A percentile compares a stretch with the other conserved stretches of the same genome.
Conservation (phyloP, 345 rosid genomes). For the Mallotus nudiflorus region DNA sequence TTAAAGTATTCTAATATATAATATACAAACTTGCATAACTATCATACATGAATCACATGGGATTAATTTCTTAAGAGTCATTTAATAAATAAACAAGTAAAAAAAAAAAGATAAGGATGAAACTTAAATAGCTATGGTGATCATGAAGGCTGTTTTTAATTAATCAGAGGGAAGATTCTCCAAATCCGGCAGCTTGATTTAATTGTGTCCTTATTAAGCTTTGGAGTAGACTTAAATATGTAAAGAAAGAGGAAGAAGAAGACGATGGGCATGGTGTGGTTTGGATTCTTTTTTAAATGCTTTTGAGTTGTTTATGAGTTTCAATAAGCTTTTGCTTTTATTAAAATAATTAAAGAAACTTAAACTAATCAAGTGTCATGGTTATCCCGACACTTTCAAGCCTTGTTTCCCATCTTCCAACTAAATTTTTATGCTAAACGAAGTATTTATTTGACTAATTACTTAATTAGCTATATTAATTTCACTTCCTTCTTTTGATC, state of each 20-base stretch:
- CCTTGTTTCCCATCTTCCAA: conserved; percentile 56
- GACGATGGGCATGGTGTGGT: conserved; percentile 45
- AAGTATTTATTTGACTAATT: too few species aligned
- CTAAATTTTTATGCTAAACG: conserved; percentile 32
- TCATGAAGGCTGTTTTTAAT: not conserved
- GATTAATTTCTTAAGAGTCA: too few species aligned
- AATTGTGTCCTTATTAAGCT: conserved; percentile 19
- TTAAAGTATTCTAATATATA: too few species aligned
- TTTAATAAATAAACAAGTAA: too few species aligned
- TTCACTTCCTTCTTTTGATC: conserved; percentile 19
- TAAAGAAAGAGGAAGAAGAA: conserved; percentile 3
- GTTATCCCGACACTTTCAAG: conserved; percentile 50
- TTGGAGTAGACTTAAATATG: not conserved
- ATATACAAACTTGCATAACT: too few species aligned
- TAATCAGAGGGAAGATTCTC: conserved; percentile 26
- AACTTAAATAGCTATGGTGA: not conserved
- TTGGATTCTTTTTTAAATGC: conserved; percentile 38
- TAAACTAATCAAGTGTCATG: conserved; percentile 44
- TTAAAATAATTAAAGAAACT: not conserved
- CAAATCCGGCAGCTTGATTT: conserved; percentile 25
- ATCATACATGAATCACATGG: too few species aligned
- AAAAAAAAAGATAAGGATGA: not conserved
- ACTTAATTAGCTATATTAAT: too few species aligned
- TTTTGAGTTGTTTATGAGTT: conserved; percentile 41
- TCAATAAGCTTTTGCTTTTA: conserved; percentile 25